Evolutionary conservation across 139 green algal genomes (phyloP), one percentile per base, ranked within the genome.

Genomic region (Chlamydomonas incerta): DNA sequence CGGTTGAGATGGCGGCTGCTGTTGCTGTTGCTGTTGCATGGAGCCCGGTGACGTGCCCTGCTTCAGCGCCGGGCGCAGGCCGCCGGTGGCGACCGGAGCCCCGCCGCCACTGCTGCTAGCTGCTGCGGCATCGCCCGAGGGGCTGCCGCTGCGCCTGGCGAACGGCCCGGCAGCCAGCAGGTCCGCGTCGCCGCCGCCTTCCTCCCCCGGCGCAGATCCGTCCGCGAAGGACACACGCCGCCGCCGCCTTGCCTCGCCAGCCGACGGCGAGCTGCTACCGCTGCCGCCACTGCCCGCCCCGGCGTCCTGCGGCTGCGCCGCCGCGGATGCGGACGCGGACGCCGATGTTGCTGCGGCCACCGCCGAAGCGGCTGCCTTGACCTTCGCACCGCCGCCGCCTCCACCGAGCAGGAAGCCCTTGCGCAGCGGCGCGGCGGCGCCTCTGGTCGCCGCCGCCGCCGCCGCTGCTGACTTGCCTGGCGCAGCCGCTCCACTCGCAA

Each of bases 401-500:
- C 55, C 58, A 26, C 80, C 67, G 29, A 74, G 50, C 33, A 91
- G 37, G 50, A 91, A 91, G 50, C 87, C 87, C 50, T 91, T 91
- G 33, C 77, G 88, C 18, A 91, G 31, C 1, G 76, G 66, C 34
- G 87, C 68, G n/a, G 29, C 69, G 20, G 35, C 24, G 24, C 52
- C 26, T 26, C 18, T 10, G 23, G 29, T 17, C 20, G 28, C 63
- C 63, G 26, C 17, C 63, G 13, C 28, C 63, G 13, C 31, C 66
- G 66, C 6, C 66, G 15, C 28, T 50, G 66, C 3, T 31, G 31
- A 15, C 31, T 6, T 2, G n/a, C n/a, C n/a, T n/a, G n/a, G n/a
- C n/a, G n/a, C n/a, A n/a, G n/a, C n/a, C n/a, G n/a, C n/a, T n/a
- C n/a, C n/a, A n/a, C n/a, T n/a, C n/a, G n/a, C n/a, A n/a, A n/a